phyloP scores from a whole-genome alignment of 768 basidiomycete genomes.

The Podaxis sp. region DNA sequence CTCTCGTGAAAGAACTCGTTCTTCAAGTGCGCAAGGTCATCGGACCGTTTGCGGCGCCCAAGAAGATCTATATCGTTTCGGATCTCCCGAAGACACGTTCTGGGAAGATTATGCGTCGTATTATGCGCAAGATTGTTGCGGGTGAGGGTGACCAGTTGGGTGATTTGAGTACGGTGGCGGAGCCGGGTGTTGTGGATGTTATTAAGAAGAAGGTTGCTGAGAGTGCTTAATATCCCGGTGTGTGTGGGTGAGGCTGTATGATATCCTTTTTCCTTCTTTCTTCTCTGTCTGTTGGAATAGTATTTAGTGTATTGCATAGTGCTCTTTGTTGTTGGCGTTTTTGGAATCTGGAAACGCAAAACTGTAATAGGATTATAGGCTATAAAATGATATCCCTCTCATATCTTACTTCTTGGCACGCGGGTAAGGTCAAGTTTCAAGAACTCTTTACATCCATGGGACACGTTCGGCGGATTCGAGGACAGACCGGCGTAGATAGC shows the following conservation, averaged over 20 bases:
- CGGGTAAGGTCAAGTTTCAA: background rate
- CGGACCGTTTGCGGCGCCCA: constrained; percentile 96
- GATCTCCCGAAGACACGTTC: constrained; percentile 95
- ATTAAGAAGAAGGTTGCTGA: constrained; percentile 79
- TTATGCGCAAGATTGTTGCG: constrained; percentile 94
- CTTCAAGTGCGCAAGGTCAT: constrained; percentile 97
- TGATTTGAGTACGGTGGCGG: constrained; percentile 90
- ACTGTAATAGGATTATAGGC: background rate
- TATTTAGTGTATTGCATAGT: background rate
- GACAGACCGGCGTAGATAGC: background rate
- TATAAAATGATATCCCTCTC: background rate
- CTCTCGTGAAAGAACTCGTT: constrained; percentile 80
- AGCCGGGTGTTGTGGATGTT: constrained; percentile 80
- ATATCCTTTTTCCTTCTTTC: background rate
- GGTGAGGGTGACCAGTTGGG: constrained; percentile 95
- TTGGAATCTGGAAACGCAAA: background rate
- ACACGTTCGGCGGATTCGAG: background rate
- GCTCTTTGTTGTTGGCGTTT: background rate
- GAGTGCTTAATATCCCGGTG: constrained; percentile 16
- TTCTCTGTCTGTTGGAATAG: background rate
- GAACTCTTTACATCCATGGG: background rate
- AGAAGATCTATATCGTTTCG: constrained; percentile 79
- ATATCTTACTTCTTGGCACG: background rate
- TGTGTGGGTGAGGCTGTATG: background rate
- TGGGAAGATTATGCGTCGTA: constrained; percentile 96